phyloP scores from a whole-genome alignment of 495 filamentous ascomycete genomes.

The Choiromyces venosus region DNA sequence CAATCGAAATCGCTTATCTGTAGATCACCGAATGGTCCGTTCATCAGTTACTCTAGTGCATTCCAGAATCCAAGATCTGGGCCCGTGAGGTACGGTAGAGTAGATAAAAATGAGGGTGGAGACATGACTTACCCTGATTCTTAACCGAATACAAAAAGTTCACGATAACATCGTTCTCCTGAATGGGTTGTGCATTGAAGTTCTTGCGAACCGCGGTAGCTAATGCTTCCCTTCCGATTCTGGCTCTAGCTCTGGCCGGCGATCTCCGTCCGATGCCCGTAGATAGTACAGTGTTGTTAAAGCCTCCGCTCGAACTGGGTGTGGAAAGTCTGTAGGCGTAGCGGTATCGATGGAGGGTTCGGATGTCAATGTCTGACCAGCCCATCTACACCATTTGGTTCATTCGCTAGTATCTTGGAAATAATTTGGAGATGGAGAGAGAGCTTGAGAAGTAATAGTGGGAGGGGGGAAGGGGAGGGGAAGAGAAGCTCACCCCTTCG shows the following conservation, averaged over 20 bases:
- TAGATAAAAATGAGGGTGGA: background rate
- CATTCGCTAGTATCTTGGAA: constrained; percentile 16
- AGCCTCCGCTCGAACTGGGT: constrained; percentile 31
- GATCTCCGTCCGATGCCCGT: constrained; percentile 36
- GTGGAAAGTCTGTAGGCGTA: constrained; percentile 36
- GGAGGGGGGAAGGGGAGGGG: background rate
- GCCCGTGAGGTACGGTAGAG: background rate
- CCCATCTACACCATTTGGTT: constrained; percentile 29
- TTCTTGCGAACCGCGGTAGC: constrained; percentile 80
- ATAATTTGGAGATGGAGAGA: constrained; percentile 12
- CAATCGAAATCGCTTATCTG: constrained; percentile 41
- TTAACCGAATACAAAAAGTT: constrained; percentile 79
- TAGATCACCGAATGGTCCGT: constrained; percentile 9
- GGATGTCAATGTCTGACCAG: constrained; percentile 37
- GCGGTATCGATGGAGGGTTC: constrained; percentile 37
- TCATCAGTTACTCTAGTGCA: background rate
- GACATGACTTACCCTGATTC: constrained; percentile 51
- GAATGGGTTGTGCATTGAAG: constrained; percentile 77
- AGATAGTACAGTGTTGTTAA: constrained; percentile 36
- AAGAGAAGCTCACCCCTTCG: constrained; percentile 35
- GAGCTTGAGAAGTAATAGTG: background rate
- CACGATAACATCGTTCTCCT: constrained; percentile 82
- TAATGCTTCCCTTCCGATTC: constrained; percentile 56
- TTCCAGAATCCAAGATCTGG: background rate
- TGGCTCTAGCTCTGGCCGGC: constrained; percentile 48